Conservation (phyloP, 2,329 filamentous ascomycete genomes). For the Elsinoe batatas region DNA sequence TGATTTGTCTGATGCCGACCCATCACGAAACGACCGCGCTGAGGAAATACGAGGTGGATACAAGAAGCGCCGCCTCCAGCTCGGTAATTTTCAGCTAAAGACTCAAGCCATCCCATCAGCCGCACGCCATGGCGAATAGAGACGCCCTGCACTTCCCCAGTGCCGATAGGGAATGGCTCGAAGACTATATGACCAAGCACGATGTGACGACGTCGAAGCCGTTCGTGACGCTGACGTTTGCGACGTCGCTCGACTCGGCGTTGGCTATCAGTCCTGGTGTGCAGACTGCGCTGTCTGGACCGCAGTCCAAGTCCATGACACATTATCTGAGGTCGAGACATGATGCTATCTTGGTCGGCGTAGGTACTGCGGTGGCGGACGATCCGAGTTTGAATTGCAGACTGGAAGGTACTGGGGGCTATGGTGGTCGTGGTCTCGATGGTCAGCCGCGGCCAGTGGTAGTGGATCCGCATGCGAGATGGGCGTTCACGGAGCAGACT, state of each 20-base stretch:
- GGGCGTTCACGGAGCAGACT: conserved; percentile 47
- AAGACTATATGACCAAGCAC: conserved; percentile 37
- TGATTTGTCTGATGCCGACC: neutral
- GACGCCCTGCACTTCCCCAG: conserved; percentile 30
- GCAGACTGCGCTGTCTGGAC: conserved; percentile 75
- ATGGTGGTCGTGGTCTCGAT: conserved; percentile 41
- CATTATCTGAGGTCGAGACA: conserved; percentile 78
- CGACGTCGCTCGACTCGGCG: conserved; percentile 76
- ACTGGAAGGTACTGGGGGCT: conserved; percentile 50
- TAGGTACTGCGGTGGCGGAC: conserved; percentile 73
- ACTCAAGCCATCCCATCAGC: neutral
- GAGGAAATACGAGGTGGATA: neutral
- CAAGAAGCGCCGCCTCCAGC: neutral
- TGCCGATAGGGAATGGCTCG: conserved; percentile 37
- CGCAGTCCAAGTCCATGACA: conserved; percentile 81
- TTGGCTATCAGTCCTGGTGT: conserved; percentile 66
- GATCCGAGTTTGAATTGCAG: conserved; percentile 80
- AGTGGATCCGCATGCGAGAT: conserved; percentile 68
- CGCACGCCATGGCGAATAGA: conserved; percentile 15
- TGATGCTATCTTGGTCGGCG: conserved; percentile 76
- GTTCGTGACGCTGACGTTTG: conserved; percentile 75
- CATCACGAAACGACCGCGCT: neutral
- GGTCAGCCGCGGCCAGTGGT: conserved; percentile 72
- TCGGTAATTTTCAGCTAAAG: neutral
- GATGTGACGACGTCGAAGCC: conserved; percentile 26